Evolutionary conservation across 2,329 filamentous ascomycete species (phyloP).

Genomic region (Blastomyces parvus): DNA sequence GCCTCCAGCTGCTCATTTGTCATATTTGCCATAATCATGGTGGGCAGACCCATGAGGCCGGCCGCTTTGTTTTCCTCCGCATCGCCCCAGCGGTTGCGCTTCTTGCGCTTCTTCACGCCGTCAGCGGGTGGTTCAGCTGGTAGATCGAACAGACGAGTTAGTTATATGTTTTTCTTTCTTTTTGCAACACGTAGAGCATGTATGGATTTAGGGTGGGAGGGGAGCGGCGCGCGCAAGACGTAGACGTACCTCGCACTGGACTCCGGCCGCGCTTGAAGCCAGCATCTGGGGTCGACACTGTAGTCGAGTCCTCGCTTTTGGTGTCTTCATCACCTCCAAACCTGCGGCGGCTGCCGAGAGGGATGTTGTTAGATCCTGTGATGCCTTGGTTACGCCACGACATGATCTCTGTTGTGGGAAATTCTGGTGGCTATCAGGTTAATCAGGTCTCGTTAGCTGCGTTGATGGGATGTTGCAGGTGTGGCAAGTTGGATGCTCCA

Average conservation of each 20-base stretch:
- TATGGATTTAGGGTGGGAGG: not conserved
- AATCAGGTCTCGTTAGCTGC: conserved; percentile 2
- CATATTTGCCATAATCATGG: conserved; percentile 94
- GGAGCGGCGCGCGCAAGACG: no score
- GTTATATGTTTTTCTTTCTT: not conserved
- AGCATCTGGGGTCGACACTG: conserved; percentile 41
- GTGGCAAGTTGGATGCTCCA: not conserved
- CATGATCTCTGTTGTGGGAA: conserved; percentile 34
- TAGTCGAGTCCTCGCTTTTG: conserved; percentile 35
- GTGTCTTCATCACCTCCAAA: conserved; percentile 53
- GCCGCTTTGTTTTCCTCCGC: conserved; percentile 97
- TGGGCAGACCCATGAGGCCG: conserved; percentile 92
- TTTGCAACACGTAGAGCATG: not conserved
- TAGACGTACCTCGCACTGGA: conserved; percentile 62
- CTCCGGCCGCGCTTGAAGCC: conserved; percentile 79
- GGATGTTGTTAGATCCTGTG: conserved; percentile 97
- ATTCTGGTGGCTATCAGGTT: not conserved
- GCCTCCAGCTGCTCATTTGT: conserved; percentile 96
- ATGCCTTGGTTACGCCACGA: conserved; percentile 66
- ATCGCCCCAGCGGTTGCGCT: conserved; percentile 98
- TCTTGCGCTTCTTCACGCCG: conserved; percentile 83
- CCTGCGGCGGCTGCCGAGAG: conserved; percentile 75
- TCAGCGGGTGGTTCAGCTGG: conserved; percentile 49
- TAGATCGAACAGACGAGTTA: not conserved
- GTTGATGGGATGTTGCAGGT: not conserved